Conservation (phyloP, 805 yeast genomes). For the Candida khao-thaluensis region DNA sequence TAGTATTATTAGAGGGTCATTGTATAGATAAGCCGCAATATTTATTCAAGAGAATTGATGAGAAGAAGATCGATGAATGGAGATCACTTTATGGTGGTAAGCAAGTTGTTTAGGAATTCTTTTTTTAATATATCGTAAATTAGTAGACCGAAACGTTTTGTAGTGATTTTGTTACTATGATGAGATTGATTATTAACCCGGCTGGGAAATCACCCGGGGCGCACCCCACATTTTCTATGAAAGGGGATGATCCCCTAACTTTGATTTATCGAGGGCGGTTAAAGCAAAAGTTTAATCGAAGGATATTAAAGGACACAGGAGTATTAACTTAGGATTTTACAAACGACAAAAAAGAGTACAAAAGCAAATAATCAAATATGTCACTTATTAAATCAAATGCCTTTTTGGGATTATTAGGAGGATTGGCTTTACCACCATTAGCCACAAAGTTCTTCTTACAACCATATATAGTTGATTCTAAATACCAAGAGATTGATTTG, state of each 20-base stretch:
- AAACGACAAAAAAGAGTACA: too few relatives aligned
- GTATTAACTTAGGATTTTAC: too few relatives aligned
- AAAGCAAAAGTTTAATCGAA: too few relatives aligned
- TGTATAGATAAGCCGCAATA: conserved; percentile 88
- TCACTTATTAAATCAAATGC: conserved; percentile 10
- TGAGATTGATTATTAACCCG: conserved; percentile 1
- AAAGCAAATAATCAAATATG: conserved; percentile 9
- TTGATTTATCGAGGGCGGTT: too few relatives aligned
- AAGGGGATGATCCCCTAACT: too few relatives aligned
- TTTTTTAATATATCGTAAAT: too few relatives aligned
- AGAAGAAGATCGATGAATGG: conserved; percentile 83
- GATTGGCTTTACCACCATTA: conserved; percentile 30
- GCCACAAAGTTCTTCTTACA: conserved; percentile 26
- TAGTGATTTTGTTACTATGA: too few relatives aligned
- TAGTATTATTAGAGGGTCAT: conserved; percentile 75
- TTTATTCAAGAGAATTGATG: conserved; percentile 89
- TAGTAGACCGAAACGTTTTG: too few relatives aligned
- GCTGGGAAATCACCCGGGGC: conserved; percentile 3
- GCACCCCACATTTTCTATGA: conserved; percentile 4
- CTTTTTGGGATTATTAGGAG: conserved; percentile 26
- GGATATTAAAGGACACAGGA: too few relatives aligned
- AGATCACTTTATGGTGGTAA: conserved; percentile 83
- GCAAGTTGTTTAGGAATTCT: too few relatives aligned
- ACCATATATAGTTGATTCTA: conserved; percentile 24
- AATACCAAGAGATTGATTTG: conserved; percentile 29